Conservation (phyloP, 1,284 basidiomycete genomes). For the Cutaneotrichosporon dermatis region DNA sequence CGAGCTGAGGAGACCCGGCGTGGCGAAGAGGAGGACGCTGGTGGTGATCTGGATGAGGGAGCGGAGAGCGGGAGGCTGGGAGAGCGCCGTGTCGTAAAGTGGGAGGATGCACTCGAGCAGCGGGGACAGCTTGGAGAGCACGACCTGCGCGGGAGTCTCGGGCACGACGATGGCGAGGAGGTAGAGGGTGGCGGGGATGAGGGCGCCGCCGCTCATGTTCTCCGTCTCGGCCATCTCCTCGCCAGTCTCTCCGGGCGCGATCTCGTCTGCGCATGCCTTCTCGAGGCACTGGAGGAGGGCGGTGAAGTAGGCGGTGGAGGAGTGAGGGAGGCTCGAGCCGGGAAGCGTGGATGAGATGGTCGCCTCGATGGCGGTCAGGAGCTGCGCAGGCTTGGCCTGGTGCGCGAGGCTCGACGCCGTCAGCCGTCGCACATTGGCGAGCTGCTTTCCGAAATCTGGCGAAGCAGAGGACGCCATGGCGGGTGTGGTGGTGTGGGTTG, state of each 20-base stretch:
- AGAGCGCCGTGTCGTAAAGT: constrained; percentile 56
- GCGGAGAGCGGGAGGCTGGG: constrained; percentile 46
- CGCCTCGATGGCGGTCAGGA: constrained; percentile 82
- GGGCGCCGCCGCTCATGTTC: constrained; percentile 62
- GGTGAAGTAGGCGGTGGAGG: constrained; percentile 83
- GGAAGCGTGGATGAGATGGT: constrained; percentile 57
- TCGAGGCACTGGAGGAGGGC: constrained; percentile 59
- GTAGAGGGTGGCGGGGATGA: constrained; percentile 82
- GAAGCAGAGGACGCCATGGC: constrained; percentile 20
- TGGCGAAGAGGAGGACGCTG: constrained; percentile 68
- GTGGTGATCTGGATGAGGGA: constrained; percentile 56
- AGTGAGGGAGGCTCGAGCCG: constrained; percentile 61
- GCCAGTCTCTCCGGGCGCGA: constrained; percentile 28
- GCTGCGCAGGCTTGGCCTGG: constrained; percentile 84
- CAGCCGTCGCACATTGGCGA: constrained; percentile 85
- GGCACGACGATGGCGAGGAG: constrained; percentile 72
- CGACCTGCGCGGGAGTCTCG: constrained; percentile 58
- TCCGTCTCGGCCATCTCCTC: constrained; percentile 44
- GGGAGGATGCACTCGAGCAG: constrained; percentile 67
- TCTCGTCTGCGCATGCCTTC: constrained; percentile 43
- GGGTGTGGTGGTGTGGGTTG: not conserved
- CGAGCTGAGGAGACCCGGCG: constrained; percentile 59
- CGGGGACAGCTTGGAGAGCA: constrained; percentile 42
- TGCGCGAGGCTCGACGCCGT: constrained; percentile 74
- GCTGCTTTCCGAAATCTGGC: constrained; percentile 48